phyloP scores from a whole-genome alignment of 139 green algal species.

The Chlorella vulgaris region DNA sequence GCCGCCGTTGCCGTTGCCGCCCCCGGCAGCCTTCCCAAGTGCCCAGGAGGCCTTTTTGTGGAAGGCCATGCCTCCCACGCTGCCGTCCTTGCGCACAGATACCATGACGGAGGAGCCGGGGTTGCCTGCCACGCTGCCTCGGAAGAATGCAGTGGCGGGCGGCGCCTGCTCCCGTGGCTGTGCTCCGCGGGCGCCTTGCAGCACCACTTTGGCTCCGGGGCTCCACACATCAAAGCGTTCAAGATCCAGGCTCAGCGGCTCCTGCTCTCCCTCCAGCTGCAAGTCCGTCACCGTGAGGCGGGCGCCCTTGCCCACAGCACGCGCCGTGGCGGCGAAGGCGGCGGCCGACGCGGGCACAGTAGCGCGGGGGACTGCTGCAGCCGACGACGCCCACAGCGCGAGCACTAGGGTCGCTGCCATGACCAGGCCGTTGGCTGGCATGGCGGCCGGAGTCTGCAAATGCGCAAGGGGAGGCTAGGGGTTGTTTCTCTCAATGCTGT shows the following conservation, averaged over 20 bases:
- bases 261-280: background rate
- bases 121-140: background rate
- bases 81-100: background rate
- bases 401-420: background rate
- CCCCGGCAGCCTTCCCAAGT: constrained; percentile 15
- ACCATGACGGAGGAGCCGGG: background rate
- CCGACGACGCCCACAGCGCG: background rate
- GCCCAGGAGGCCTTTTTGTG: background rate
- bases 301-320: background rate
- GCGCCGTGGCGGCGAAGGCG: background rate
- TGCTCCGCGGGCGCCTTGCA: background rate
- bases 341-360: background rate
- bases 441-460: no score
- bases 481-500: no score
- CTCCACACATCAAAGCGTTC: background rate
- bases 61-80: background rate
- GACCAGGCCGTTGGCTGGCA: no score
- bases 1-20: background rate
- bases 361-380: background rate
- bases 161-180: background rate
- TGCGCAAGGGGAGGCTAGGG: no score
- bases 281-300: background rate
- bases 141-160: constrained; percentile 2
- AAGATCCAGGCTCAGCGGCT: background rate
- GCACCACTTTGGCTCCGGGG: background rate